Conservation (phyloP, 257 asterid species). For the Nicotiana benthamiana region DNA sequence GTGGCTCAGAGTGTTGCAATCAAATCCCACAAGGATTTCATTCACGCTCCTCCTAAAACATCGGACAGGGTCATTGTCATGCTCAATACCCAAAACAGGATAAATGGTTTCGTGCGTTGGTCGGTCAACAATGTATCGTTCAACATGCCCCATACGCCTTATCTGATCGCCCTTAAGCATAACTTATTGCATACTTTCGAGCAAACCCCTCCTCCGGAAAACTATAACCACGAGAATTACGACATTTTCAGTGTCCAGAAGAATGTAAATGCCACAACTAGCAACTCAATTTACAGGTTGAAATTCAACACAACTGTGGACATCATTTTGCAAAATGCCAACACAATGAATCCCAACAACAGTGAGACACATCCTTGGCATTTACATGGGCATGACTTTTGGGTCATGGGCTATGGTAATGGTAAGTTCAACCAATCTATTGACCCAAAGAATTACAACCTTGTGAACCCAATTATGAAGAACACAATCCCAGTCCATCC, state of each 20-base stretch:
- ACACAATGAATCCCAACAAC: conserved; percentile 43
- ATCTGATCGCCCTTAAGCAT: conserved; percentile 49
- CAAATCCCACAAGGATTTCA: conserved; percentile 39
- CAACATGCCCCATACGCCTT: conserved; percentile 64
- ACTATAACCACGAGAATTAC: conserved; percentile 35
- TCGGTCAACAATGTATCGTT: conserved; percentile 76
- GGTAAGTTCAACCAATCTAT: conserved; percentile 49
- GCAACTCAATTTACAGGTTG: conserved; percentile 47
- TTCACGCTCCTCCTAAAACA: conserved; percentile 49
- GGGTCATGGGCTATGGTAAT: conserved; percentile 75
- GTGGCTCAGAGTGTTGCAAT: conserved; percentile 42
- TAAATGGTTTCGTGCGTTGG: conserved; percentile 49
- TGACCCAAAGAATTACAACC: conserved; percentile 49
- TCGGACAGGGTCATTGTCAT: conserved; percentile 67
- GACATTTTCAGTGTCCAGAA: conserved; percentile 25
- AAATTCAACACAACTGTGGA: conserved; percentile 68
- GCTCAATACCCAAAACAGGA: conserved; percentile 74
- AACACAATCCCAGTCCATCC: conserved; percentile 84
- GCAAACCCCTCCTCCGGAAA: conserved; percentile 52
- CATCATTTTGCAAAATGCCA: conserved; percentile 69
- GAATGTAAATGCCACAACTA: conserved; percentile 52
- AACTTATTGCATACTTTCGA: conserved; percentile 32
- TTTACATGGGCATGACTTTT: conserved; percentile 90
- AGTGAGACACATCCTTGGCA: conserved; percentile 99
- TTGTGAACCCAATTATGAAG: conserved; percentile 81